Conservation (phyloP, 2,329 filamentous ascomycete genomes). For the Colletotrichum karsti region DNA sequence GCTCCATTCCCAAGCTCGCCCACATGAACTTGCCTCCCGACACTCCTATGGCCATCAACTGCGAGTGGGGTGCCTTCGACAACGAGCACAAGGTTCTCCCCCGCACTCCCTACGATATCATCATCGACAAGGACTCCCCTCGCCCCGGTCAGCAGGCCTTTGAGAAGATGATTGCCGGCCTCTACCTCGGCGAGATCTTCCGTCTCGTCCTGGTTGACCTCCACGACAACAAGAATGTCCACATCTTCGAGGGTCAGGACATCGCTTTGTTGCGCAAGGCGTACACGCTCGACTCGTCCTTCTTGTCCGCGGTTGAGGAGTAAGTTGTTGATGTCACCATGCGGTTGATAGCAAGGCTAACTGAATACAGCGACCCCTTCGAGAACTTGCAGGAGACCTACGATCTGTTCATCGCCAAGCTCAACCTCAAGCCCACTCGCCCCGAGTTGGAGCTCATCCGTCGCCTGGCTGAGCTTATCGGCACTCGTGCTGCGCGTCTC, state of each 20-base stretch:
- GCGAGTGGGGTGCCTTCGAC: conserved; percentile 97
- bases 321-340: conserved; percentile 47
- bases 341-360: conserved; percentile 23
- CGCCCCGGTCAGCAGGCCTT: conserved; percentile 94
- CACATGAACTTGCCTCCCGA: conserved; percentile 88
- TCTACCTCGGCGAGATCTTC: conserved; percentile 96
- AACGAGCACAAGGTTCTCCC: conserved; percentile 92
- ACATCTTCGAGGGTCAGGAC: conserved; percentile 87
- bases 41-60: conserved; percentile 93
- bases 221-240: conserved; percentile 77
- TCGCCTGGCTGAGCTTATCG: conserved; percentile 90
- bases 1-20: conserved; percentile 91
- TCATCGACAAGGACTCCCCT: conserved; percentile 90
- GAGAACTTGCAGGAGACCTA: conserved; percentile 93
- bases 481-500: conserved; percentile 90
- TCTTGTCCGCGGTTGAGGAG: conserved; percentile 93
- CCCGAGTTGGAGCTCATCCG: conserved; percentile 90
- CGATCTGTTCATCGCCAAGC: conserved; percentile 81
- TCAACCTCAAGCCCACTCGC: conserved; percentile 75
- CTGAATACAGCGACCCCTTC: conserved; percentile 76
- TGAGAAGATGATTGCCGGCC: conserved; percentile 96
- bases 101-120: conserved; percentile 83
- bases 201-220: conserved; percentile 86
- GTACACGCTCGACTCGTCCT: conserved; percentile 91
- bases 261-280: conserved; percentile 82